A percentile compares a stretch with the other conserved stretches of the same genome.
These are phyloP conservation scores for Lanmaoa rubissima DNA, from an alignment of 768 basidiomycete genomes.

Conservation along the genomic window DNA sequence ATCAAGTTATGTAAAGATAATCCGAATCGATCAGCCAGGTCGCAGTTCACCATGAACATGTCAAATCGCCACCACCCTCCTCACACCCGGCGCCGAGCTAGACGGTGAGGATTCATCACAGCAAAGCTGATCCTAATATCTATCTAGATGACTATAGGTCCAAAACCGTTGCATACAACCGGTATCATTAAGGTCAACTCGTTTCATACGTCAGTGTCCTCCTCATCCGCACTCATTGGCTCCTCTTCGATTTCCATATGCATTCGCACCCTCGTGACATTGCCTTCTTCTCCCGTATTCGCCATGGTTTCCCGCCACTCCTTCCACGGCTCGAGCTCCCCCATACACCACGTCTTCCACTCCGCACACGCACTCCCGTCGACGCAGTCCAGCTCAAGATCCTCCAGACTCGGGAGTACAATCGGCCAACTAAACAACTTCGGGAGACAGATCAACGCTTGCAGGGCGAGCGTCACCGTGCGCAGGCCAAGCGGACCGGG, in stretches of 20 bases:
- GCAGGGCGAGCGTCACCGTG: constrained; percentile 13
- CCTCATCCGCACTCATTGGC: not conserved
- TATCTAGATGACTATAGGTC: not conserved
- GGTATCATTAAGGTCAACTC: too few species aligned
- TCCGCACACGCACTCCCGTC: not conserved
- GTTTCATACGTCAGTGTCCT: not conserved
- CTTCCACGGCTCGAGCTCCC: constrained; percentile 15
- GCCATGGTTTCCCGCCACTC: not conserved
- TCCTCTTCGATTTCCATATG: not conserved
- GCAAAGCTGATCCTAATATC: not conserved
- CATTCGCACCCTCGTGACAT: not conserved
- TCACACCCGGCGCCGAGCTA: not conserved
- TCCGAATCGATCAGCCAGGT: not conserved
- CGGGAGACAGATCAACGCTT: constrained; percentile 11
- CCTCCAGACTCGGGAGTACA: constrained; percentile 13
- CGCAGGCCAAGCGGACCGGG: constrained; percentile 8
- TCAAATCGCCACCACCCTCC: not conserved
- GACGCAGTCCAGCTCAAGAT: constrained; percentile 12
- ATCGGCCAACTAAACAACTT: constrained; percentile 2
- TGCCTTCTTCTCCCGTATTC: not conserved
- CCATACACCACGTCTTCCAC: constrained; percentile 8
- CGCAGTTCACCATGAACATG: not conserved
- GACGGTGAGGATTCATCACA: not conserved
- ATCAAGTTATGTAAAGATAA: not conserved
- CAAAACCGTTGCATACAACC: not conserved